These are phyloP conservation scores for Trichoderma asperellum DNA, from an alignment of 2,329 filamentous ascomycete species.

Conservation along the genomic window DNA sequence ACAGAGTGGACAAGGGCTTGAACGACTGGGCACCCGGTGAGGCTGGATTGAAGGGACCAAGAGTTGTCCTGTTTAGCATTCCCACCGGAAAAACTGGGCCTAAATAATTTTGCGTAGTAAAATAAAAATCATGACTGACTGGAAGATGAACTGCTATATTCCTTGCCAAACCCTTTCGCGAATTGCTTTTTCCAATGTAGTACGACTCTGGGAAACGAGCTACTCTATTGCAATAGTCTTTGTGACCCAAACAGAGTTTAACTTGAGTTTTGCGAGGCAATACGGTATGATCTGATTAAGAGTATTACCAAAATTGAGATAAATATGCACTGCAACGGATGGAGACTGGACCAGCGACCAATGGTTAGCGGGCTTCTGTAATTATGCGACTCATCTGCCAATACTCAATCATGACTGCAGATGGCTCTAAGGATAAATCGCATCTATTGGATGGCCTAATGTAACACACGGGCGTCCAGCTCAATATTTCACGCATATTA, in stretches of 20 bases:
- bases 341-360: background rate
- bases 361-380: too few relatives aligned
- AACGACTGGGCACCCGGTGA: constrained; percentile 55
- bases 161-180: too few relatives aligned
- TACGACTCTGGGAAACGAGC: too few relatives aligned
- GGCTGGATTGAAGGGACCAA: constrained; percentile 52
- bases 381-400: background rate
- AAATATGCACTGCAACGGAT: background rate
- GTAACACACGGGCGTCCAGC: background rate
- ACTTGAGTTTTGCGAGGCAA: too few relatives aligned
- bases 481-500: background rate
- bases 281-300: too few relatives aligned
- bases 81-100: constrained; percentile 52
- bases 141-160: too few relatives aligned
- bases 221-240: too few relatives aligned
- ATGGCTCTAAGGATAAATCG: too few relatives aligned
- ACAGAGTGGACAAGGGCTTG: constrained; percentile 74
- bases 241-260: too few relatives aligned
- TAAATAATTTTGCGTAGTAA: constrained; percentile 28
- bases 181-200: too few relatives aligned
- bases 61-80: constrained; percentile 60
- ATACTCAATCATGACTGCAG: background rate
- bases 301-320: background rate
- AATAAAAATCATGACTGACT: too few relatives aligned
- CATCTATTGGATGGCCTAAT: background rate